A percentile compares a stretch with the other conserved stretches of the same genome.
Conservation (phyloP, 768 basidiomycete species). For the Hericium alpestre region DNA sequence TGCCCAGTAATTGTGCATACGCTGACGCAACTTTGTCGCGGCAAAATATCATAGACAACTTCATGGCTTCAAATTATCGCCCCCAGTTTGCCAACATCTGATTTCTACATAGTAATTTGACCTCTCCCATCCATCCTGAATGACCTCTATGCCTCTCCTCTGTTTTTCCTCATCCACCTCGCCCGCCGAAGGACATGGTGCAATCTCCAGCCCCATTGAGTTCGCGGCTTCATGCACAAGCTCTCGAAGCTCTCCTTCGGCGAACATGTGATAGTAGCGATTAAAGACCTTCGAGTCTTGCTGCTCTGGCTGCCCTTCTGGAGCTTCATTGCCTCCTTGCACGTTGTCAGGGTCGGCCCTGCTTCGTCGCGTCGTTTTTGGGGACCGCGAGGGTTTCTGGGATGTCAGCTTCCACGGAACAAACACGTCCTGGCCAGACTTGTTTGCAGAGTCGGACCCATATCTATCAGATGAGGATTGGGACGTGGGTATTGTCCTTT, state of each 20-base stretch:
- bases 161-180: slow-evolving; percentile 4
- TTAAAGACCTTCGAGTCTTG: slow-evolving; percentile 45
- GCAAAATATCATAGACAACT: not conserved
- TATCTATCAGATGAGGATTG: not conserved
- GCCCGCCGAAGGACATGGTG: slow-evolving; percentile 17
- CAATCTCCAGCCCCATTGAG: slow-evolving; percentile 44
- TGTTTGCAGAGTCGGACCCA: slow-evolving; percentile 15
- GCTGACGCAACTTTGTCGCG: no score
- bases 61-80: not conserved
- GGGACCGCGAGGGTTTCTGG: slow-evolving; percentile 9
- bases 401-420: slow-evolving; percentile 72
- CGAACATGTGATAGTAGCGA: slow-evolving; percentile 96
- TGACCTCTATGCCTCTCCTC: slow-evolving; percentile 48
- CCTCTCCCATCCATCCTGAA: slow-evolving; percentile 74
- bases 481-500: slow-evolving; percentile 47
- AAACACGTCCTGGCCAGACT: slow-evolving; percentile 65
- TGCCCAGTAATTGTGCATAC: no score
- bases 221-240: slow-evolving; percentile 56
- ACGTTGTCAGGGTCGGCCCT: not conserved
- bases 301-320: not conserved
- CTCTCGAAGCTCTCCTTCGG: slow-evolving; percentile 58
- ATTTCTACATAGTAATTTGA: slow-evolving; percentile 84
- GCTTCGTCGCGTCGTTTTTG: slow-evolving; percentile 10
- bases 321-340: no score
- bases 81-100: slow-evolving; percentile 39